These are phyloP conservation scores for Rhodotorula kratochvilovae DNA, from an alignment of 768 basidiomycete species.

Conservation along the genomic window DNA sequence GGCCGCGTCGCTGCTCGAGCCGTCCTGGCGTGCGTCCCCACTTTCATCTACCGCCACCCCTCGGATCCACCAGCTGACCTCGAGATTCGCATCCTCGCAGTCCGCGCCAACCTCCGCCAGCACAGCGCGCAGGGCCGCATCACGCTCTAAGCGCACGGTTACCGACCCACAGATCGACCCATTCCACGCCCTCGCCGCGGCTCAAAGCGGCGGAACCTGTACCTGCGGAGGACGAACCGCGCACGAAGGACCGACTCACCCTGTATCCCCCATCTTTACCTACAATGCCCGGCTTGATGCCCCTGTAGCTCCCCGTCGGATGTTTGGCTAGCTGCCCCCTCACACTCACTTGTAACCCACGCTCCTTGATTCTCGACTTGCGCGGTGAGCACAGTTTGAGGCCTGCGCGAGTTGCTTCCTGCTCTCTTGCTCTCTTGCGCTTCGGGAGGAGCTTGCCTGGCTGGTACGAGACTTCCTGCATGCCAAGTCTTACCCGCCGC, in stretches of 20 bases:
- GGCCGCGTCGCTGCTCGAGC: not conserved
- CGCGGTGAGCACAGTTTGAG: too few species aligned
- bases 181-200: not conserved
- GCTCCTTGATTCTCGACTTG: not conserved
- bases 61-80: not conserved
- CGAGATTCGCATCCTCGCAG: not conserved
- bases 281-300: not conserved
- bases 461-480: too few species aligned
- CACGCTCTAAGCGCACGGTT: not conserved
- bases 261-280: not conserved
- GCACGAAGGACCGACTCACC: too few species aligned
- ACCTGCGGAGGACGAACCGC: not conserved
- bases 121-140: not conserved
- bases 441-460: too few species aligned
- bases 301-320: not conserved
- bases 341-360: not conserved
- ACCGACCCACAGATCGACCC: not conserved
- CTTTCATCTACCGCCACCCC: too few species aligned
- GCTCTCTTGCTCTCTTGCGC: too few species aligned
- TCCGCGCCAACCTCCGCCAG: not conserved
- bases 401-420: too few species aligned
- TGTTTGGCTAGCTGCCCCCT: not conserved
- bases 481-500: too few species aligned
- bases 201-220: not conserved
- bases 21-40: not conserved